Evolutionary conservation across 2,329 filamentous ascomycete species (phyloP).

Genomic region (Diaporthe amygdali): DNA sequence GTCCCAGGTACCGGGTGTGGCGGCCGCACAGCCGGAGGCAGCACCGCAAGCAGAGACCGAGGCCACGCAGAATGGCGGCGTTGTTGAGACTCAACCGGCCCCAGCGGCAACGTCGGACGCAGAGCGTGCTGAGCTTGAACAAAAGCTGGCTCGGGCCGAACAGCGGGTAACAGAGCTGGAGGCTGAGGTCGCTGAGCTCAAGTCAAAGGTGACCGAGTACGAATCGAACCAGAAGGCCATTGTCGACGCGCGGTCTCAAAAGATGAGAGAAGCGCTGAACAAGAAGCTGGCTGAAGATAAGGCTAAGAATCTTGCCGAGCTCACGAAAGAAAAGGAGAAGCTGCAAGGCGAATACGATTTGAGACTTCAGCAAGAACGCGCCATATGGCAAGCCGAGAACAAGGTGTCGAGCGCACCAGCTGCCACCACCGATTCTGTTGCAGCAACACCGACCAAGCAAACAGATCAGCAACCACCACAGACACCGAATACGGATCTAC

Average conservation of each 20-base stretch:
- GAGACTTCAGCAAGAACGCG: slow-evolving; percentile 66
- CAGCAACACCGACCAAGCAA: slow-evolving; percentile 47
- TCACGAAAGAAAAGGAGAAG: slow-evolving; percentile 58
- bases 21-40: slow-evolving; percentile 29
- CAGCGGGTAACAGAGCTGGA: slow-evolving; percentile 69
- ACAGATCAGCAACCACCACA: slow-evolving; percentile 34
- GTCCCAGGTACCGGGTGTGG: slow-evolving; percentile 29
- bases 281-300: slow-evolving; percentile 74
- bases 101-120: slow-evolving; percentile 53
- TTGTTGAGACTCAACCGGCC: slow-evolving; percentile 28
- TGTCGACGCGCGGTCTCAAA: slow-evolving; percentile 69
- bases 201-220: slow-evolving; percentile 66
- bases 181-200: slow-evolving; percentile 66
- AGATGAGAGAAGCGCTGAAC: slow-evolving; percentile 71
- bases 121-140: slow-evolving; percentile 66
- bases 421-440: not conserved
- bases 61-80: slow-evolving; percentile 35
- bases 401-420: slow-evolving; percentile 27
- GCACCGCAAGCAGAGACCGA: slow-evolving; percentile 27
- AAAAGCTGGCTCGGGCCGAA: slow-evolving; percentile 65
- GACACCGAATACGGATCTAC: slow-evolving; percentile 40
- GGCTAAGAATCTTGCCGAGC: slow-evolving; percentile 55
- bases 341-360: slow-evolving; percentile 50
- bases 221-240: slow-evolving; percentile 66
- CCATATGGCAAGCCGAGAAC: slow-evolving; percentile 65